Evolutionary conservation across 1,284 basidiomycete genomes (phyloP).

Genomic region (Ganoderma boninense): DNA sequence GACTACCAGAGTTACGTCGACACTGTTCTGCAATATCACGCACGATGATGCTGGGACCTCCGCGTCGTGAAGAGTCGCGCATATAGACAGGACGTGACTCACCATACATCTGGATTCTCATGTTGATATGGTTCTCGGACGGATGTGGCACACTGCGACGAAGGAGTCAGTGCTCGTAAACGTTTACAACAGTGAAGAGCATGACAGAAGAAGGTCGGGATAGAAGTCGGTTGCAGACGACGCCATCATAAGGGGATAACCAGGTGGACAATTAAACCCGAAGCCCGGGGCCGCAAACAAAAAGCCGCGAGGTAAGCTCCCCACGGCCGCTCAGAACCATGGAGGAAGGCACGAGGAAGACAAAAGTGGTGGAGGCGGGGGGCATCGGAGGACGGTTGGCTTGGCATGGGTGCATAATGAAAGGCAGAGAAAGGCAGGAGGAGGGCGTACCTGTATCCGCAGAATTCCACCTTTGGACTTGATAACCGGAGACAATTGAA

Average conservation of each 20-base stretch:
- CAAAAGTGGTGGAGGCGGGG: conserved; percentile 15
- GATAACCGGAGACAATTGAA: conserved; percentile 9
- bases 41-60: neutral
- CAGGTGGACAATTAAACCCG: conserved; percentile 9
- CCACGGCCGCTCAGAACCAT: conserved; percentile 7
- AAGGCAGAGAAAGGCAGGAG: neutral
- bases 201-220: neutral
- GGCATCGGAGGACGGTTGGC: conserved; percentile 7
- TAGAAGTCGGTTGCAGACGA: conserved; percentile 11
- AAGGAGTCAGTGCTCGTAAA: conserved; percentile 11
- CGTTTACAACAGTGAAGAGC: neutral
- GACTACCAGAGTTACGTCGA: neutral
- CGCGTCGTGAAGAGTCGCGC: neutral
- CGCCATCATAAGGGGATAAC: conserved; percentile 7
- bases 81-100: conserved; percentile 45
- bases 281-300: neutral
- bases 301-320: conserved; percentile 7
- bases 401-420: conserved; percentile 8
- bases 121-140: conserved; percentile 94
- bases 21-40: neutral
- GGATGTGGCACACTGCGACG: conserved; percentile 88
- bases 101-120: conserved; percentile 99
- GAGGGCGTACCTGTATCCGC: conserved; percentile 85
- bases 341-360: conserved; percentile 2
- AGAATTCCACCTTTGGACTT: conserved; percentile 98